Percentiles rank a stretch among this genome's conserved stretches.
Evolutionary conservation across 805 yeast species (phyloP).

Genomic region (Aciculoconidium aculeatum): DNA sequence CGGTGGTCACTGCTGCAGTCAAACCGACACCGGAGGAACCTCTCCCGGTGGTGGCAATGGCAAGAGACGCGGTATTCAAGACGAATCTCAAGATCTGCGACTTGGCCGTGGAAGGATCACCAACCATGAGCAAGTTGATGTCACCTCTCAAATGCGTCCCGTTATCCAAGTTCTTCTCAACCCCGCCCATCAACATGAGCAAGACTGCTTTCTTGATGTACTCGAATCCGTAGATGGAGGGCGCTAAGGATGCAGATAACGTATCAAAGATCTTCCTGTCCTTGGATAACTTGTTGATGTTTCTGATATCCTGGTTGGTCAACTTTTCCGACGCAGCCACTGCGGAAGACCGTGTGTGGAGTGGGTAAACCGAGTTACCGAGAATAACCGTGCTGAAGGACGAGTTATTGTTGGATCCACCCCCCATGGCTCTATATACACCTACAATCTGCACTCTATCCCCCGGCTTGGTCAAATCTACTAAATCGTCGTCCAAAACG

Average conservation of each 20-base stretch:
- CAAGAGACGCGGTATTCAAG: slow-evolving; percentile 88
- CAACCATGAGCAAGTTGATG: slow-evolving; percentile 92
- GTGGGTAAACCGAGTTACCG: slow-evolving; percentile 84
- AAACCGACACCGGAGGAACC: slow-evolving; percentile 99
- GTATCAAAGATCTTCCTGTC: slow-evolving; percentile 69
- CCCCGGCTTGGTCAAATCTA: slow-evolving; percentile 90
- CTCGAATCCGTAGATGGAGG: slow-evolving; percentile 91
- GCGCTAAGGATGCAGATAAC: slow-evolving; percentile 84
- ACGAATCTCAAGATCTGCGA: slow-evolving; percentile 94
- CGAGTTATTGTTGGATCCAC: slow-evolving; percentile 51
- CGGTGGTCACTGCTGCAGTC: slow-evolving; percentile 96
- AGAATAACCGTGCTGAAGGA: slow-evolving; percentile 78
- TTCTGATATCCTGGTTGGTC: slow-evolving; percentile 78
- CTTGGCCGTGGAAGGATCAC: slow-evolving; percentile 98
- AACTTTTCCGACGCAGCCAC: slow-evolving; percentile 65
- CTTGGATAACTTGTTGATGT: slow-evolving; percentile 73
- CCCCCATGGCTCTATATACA: slow-evolving; percentile 87
- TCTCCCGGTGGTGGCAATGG: slow-evolving; percentile 97
- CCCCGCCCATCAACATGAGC: slow-evolving; percentile 88
- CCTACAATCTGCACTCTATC: slow-evolving; percentile 94
- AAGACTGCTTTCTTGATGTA: slow-evolving; percentile 87
- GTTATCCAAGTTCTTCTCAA: slow-evolving; percentile 86
- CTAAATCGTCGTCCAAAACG: slow-evolving; percentile 90
- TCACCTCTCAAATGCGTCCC: slow-evolving; percentile 98
- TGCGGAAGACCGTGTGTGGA: slow-evolving; percentile 83